Evolutionary conservation across 768 basidiomycete species (phyloP).

Genomic region (Asterophora lycoperdoides): DNA sequence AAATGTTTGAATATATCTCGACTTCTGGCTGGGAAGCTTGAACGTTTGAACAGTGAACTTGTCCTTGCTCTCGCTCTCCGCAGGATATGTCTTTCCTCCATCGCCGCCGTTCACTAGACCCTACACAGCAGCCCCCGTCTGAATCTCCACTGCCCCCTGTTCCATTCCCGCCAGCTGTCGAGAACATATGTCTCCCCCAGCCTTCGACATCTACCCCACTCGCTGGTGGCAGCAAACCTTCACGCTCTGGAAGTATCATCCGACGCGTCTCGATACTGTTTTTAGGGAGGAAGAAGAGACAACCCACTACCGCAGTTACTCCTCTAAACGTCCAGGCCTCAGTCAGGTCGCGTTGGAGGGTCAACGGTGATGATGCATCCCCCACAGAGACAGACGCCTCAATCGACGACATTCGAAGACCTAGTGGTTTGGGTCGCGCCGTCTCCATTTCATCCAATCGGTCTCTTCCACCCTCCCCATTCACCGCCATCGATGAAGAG

Average conservation of each 20-base stretch:
- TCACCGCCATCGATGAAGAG: constrained; percentile 18
- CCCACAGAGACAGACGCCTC: constrained; percentile 17
- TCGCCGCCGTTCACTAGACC: constrained; percentile 14
- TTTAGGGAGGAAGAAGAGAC: constrained; percentile 14
- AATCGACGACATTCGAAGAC: constrained; percentile 40
- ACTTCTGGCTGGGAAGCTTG: too few relatives aligned
- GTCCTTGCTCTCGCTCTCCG: too few relatives aligned
- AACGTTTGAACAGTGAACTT: too few relatives aligned
- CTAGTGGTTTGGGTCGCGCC: constrained; percentile 41
- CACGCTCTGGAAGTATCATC: constrained; percentile 17
- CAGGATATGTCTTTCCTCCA: constrained; percentile 15
- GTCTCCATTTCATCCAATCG: constrained; percentile 32
- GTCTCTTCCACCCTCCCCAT: constrained; percentile 35
- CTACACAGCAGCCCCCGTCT: constrained; percentile 1
- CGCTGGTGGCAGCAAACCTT: constrained; percentile 3
- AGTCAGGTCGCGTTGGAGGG: constrained; percentile 9
- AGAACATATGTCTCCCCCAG: constrained; percentile 11
- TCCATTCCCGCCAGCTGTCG: constrained; percentile 18
- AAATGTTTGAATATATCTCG: too few relatives aligned
- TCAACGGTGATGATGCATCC: constrained; percentile 10
- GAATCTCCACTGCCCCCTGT: constrained; percentile 4
- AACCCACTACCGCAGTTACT: constrained; percentile 3
- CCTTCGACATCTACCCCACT: constrained; percentile 3
- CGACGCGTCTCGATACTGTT: constrained; percentile 24
- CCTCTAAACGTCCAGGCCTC: constrained; percentile 7